These are phyloP conservation scores for Eimeria falciformis DNA, from an alignment of 169 alveolate genomes.

Conservation along the genomic window DNA sequence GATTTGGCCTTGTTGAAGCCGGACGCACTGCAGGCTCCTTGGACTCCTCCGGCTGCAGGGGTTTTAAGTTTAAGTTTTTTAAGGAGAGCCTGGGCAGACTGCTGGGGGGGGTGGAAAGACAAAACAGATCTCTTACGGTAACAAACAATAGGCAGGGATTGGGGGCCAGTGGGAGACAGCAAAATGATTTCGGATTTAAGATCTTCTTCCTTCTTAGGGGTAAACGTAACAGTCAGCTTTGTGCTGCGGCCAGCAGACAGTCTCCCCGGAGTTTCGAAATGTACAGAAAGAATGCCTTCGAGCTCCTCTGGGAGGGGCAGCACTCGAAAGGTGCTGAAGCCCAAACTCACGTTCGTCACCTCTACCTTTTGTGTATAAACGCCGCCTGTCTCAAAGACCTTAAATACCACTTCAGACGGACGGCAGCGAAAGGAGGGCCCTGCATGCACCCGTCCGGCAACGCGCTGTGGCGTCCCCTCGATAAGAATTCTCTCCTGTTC, in stretches of 20 bases:
- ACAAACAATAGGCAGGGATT: constrained; percentile 53
- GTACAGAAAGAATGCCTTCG: constrained; percentile 71
- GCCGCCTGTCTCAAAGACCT: constrained; percentile 52
- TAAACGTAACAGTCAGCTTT: constrained; percentile 27
- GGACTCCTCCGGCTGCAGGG: not conserved
- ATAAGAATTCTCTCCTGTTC: constrained; percentile 40
- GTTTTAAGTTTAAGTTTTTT: not conserved
- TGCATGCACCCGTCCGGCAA: constrained; percentile 66
- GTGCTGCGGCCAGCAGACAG: constrained; percentile 75
- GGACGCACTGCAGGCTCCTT: not conserved
- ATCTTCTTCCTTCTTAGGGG: constrained; percentile 62
- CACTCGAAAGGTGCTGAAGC: constrained; percentile 75
- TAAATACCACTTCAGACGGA: constrained; percentile 55
- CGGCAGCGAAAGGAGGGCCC: constrained; percentile 68
- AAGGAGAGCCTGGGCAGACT: constrained; percentile 52
- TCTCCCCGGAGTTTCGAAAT: constrained; percentile 72
- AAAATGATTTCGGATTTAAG: constrained; percentile 29
- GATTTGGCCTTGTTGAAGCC: not conserved
- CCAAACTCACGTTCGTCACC: constrained; percentile 74
- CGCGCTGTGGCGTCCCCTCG: constrained; percentile 67
- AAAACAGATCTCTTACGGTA: constrained; percentile 63
- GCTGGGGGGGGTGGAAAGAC: constrained; percentile 55
- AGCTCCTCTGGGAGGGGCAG: constrained; percentile 75
- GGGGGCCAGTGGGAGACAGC: constrained; percentile 76
- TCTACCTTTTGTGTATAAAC: constrained; percentile 51